Conservation (phyloP, 192 early-diverging fungal species). For the Coemansia biformis region DNA sequence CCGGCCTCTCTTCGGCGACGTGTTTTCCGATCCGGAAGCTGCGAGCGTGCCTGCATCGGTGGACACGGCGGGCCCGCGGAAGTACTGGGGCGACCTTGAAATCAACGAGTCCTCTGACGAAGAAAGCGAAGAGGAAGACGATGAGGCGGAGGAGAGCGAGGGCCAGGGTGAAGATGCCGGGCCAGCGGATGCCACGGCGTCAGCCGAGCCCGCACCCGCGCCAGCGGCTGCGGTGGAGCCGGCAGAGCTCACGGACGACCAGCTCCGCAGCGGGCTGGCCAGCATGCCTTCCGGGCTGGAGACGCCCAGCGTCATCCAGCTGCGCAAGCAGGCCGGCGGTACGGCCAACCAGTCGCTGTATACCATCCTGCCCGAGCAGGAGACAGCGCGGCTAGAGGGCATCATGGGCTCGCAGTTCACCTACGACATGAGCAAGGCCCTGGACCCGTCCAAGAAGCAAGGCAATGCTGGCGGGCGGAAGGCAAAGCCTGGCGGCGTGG, state of each 20-base stretch:
- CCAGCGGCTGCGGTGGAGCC: constrained; percentile 50
- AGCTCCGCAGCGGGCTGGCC: constrained; percentile 59
- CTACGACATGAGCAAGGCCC: constrained; percentile 66
- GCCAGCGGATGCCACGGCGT: not conserved
- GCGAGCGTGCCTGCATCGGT: not conserved
- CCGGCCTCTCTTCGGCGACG: constrained; percentile 92
- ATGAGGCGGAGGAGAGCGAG: constrained; percentile 55
- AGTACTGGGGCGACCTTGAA: constrained; percentile 90
- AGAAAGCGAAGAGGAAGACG: constrained; percentile 70
- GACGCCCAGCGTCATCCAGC: constrained; percentile 86
- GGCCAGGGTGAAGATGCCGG: constrained; percentile 28
- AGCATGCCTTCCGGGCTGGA: constrained; percentile 59
- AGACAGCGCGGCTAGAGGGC: constrained; percentile 59
- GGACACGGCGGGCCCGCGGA: constrained; percentile 17
- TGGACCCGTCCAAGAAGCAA: constrained; percentile 52
- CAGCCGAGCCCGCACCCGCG: constrained; percentile 6
- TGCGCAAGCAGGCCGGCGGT: constrained; percentile 68
- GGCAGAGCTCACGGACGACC: constrained; percentile 48
- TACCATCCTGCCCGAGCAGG: constrained; percentile 76
- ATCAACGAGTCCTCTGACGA: constrained; percentile 57
- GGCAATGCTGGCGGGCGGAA: constrained; percentile 4
- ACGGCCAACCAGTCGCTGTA: constrained; percentile 62
- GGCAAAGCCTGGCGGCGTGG: constrained; percentile 57
- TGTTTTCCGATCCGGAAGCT: constrained; percentile 67
- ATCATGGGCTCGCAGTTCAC: constrained; percentile 95